Percentiles rank a stretch among this genome's conserved stretches.
phyloP scores from a whole-genome alignment of 805 yeast genomes.

The Candida boidinii region DNA sequence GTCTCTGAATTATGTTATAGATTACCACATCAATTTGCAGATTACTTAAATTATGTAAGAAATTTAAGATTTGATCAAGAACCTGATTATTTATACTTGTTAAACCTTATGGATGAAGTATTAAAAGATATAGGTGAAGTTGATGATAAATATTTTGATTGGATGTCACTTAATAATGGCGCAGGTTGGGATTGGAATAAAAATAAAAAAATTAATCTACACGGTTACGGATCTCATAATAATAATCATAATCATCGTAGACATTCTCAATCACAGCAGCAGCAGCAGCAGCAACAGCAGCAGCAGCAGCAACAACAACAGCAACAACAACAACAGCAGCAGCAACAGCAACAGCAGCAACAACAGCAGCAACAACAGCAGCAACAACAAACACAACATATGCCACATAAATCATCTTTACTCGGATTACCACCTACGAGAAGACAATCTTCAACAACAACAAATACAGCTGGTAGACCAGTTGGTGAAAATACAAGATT shows the following conservation, averaged over 20 bases:
- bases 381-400: slow-evolving; percentile 10
- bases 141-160: slow-evolving; percentile 67
- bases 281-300: slow-evolving; percentile 10
- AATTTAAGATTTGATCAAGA: slow-evolving; percentile 67
- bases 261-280: slow-evolving; percentile 15
- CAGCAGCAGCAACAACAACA: slow-evolving; percentile 8
- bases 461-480: slow-evolving; percentile 11
- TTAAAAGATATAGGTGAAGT: slow-evolving; percentile 48
- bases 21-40: slow-evolving; percentile 67
- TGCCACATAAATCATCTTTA: slow-evolving; percentile 10
- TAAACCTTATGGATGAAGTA: slow-evolving; percentile 51
- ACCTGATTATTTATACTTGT: slow-evolving; percentile 66
- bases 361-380: slow-evolving; percentile 9
- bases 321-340: slow-evolving; percentile 7
- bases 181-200: slow-evolving; percentile 74
- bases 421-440: slow-evolving; percentile 10
- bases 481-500: slow-evolving; percentile 11
- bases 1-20: slow-evolving; percentile 54
- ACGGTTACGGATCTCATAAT: slow-evolving; percentile 56
- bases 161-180: slow-evolving; percentile 76
- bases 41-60: slow-evolving; percentile 62
- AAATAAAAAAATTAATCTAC: slow-evolving; percentile 71
- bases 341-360: slow-evolving; percentile 6
- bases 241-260: slow-evolving; percentile 1
- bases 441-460: slow-evolving; percentile 14